Percentiles rank a stretch among this genome's conserved stretches.
Conservation (phyloP, 2,329 filamentous ascomycete species). For the Acephala macrosclerotiorum region DNA sequence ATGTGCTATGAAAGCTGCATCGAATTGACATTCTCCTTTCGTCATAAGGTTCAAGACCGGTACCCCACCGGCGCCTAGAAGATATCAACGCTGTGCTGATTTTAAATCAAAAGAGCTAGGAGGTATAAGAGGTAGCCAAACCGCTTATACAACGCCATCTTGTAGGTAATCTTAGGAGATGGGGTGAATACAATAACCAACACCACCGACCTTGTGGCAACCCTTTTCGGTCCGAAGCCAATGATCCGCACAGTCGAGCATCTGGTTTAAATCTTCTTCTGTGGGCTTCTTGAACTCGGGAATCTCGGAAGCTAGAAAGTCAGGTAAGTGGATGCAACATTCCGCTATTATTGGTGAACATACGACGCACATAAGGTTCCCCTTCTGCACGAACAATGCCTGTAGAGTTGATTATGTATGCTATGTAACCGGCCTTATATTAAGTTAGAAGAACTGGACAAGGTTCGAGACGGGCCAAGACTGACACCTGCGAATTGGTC, state of each 20-base stretch:
- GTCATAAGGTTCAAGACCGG: background rate
- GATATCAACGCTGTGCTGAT: background rate
- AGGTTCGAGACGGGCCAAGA: background rate
- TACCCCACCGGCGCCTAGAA: background rate
- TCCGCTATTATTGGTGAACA: no score
- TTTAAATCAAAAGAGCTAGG: background rate
- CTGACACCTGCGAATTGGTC: slow-evolving; percentile 73
- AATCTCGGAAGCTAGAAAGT: background rate
- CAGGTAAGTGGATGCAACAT: background rate
- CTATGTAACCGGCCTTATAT: slow-evolving; percentile 63
- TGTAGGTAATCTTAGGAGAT: background rate
- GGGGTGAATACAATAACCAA: background rate
- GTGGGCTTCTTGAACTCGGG: no score
- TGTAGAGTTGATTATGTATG: slow-evolving; percentile 45
- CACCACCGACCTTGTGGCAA: background rate
- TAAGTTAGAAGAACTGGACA: background rate
- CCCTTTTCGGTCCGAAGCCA: background rate
- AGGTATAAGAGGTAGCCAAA: background rate
- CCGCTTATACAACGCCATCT: background rate
- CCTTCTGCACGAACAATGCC: slow-evolving; percentile 8
- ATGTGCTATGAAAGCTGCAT: slow-evolving; percentile 18
- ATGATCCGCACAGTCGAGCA: background rate
- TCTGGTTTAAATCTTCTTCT: background rate
- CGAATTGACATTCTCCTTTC: background rate
- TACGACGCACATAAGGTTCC: background rate